These are phyloP conservation scores for Pleurotus tuoliensis DNA, from an alignment of 768 basidiomycete genomes.

Conservation along the genomic window DNA sequence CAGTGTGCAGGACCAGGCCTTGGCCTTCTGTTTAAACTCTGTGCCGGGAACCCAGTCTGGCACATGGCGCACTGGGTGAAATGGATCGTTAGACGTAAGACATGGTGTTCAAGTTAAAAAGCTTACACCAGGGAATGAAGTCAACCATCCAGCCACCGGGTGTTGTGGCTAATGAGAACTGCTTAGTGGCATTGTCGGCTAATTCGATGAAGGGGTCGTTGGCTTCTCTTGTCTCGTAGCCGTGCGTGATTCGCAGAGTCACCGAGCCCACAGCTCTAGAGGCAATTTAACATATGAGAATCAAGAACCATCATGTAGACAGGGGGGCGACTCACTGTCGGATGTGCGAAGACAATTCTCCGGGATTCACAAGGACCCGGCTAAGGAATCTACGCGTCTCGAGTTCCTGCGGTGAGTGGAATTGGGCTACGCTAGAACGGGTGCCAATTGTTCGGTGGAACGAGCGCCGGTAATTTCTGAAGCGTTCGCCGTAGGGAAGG, in stretches of 20 bases:
- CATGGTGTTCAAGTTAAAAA: constrained; percentile 3
- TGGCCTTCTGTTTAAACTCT: constrained; percentile 6
- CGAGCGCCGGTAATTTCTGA: constrained; percentile 48
- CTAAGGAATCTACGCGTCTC: constrained; percentile 47
- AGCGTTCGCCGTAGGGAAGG: constrained; percentile 54
- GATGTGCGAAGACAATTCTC: constrained; percentile 40
- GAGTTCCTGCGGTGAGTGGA: constrained; percentile 38
- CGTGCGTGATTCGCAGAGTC: constrained; percentile 49
- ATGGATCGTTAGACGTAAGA: neutral
- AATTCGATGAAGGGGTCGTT: constrained; percentile 50
- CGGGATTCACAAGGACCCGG: constrained; percentile 43
- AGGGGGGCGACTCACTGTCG: constrained; percentile 36
- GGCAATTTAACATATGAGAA: neutral
- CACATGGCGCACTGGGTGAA: constrained; percentile 6
- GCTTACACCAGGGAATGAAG: constrained; percentile 43
- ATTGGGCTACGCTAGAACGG: constrained; percentile 36
- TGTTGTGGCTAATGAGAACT: constrained; percentile 49
- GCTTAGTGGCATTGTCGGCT: constrained; percentile 50
- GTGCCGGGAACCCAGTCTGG: constrained; percentile 8
- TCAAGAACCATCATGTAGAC: constrained; percentile 2
- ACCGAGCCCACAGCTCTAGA: constrained; percentile 48
- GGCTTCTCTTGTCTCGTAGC: constrained; percentile 47
- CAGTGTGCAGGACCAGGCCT: constrained; percentile 4
- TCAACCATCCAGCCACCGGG: constrained; percentile 52
- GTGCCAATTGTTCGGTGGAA: constrained; percentile 51